Base-by-base conservation (phyloP, 2,329 filamentous ascomycete species). In the Pseudogymnoascus sp. region DNA sequence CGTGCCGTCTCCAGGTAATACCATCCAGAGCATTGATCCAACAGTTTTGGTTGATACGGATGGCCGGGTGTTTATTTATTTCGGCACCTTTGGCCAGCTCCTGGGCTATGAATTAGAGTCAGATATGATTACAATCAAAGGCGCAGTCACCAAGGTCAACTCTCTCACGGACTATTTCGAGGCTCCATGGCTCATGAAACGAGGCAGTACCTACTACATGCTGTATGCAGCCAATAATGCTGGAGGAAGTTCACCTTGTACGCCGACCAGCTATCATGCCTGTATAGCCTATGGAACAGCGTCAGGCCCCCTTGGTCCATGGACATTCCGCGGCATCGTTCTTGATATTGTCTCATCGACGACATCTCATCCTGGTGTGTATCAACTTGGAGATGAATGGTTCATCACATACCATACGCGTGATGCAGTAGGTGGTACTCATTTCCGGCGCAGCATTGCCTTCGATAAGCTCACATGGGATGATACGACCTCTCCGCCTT, bases 1-100 rank as follows among this genome's bases (percentile, higher is more conserved):
- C 1, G 66, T 74, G 1, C 74, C 74, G 1, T 63, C 66, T 14
- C 70, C 70, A 12, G 44, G 44, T 16, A 76, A 77, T 34, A 64
- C 68, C 42, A 76, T 78, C 28, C 74, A 78, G 34, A 78, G 77
- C 61, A 78, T 77, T 36, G 76, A 78, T 36, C 74, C 75, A 1
- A 75, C 75, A 0, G 73, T 77, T 0, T 66, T 77, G 1, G 72
- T 77, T 0, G 75, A 77, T 28, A 71, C 73, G 2, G 69, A 76
- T 40, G 73, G 70, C 1, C 69, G 70, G 3, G 74, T 73, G 5
- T 78, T 72, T 46, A 64, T 77, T 14, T 78, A 77, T 66, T 76
- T 73, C 67, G 76, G 76, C 0, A 76, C 75, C 1, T 77, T 77
- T 44, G 71, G 71, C 12, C 64, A 73, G 56, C 74, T 76, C 1